Conservation (phyloP, 2,329 filamentous ascomycete genomes). For the Incumbomyces lentus region DNA sequence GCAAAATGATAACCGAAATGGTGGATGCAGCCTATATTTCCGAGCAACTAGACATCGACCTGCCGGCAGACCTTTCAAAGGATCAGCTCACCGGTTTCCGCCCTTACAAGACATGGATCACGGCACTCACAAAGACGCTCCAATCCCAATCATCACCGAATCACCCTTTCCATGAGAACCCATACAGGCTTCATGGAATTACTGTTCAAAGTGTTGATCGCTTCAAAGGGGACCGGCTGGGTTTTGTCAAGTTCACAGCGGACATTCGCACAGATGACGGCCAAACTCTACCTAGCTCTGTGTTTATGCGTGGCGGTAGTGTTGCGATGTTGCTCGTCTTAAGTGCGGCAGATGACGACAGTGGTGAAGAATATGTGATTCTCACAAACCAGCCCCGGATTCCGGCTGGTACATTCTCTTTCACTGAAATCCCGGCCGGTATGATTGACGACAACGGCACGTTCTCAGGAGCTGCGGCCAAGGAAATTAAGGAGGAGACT, state of each 20-base stretch:
- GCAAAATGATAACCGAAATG: not conserved
- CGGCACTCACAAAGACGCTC: constrained; percentile 40
- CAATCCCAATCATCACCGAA: constrained; percentile 33
- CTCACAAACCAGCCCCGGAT: constrained; percentile 49
- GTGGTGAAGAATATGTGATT: constrained; percentile 39
- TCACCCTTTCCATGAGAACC: constrained; percentile 43
- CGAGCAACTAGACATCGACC: constrained; percentile 23
- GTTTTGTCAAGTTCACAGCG: constrained; percentile 48
- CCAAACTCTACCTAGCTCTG: constrained; percentile 44
- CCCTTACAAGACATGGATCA: constrained; percentile 46
- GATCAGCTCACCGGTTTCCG: constrained; percentile 40
- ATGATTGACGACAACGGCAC: constrained; percentile 48
- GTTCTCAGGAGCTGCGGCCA: constrained; percentile 45
- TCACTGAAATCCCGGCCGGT: constrained; percentile 49
- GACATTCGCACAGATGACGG: constrained; percentile 43
- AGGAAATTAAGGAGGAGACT: constrained; percentile 49
- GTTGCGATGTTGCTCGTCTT: constrained; percentile 49
- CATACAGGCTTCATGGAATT: constrained; percentile 43
- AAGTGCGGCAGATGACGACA: constrained; percentile 37
- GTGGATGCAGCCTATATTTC: not conserved
- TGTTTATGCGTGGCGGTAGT: constrained; percentile 49
- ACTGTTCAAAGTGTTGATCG: constrained; percentile 46
- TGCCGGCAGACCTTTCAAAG: constrained; percentile 33
- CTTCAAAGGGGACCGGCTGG: constrained; percentile 39
- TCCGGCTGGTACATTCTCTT: constrained; percentile 44